Conservation (phyloP, 371 early-diverging fungal genomes). For the Parasitella parasitica region DNA sequence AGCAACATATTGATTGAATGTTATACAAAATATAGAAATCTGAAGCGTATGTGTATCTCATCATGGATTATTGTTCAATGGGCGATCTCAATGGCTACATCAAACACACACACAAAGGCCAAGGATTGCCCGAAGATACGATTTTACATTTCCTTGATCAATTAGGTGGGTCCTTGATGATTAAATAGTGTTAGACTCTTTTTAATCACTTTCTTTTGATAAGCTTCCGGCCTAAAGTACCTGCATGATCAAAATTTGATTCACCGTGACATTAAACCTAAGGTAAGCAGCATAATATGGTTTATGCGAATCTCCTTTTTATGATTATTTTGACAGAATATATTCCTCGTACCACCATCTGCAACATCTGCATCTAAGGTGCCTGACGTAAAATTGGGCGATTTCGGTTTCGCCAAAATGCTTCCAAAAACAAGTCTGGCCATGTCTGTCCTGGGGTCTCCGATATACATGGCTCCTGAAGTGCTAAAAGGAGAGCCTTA, state of each 20-base stretch:
- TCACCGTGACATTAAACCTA: conserved; percentile 95
- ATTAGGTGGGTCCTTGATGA: background rate
- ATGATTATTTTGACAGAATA: conserved; percentile 13
- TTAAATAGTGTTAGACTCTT: background rate
- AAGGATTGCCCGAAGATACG: conserved; percentile 72
- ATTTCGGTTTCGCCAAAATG: conserved; percentile 95
- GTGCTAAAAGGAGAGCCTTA: conserved; percentile 88
- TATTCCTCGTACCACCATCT: conserved; percentile 31
- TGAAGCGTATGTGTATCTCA: conserved; percentile 81
- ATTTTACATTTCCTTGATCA: conserved; percentile 62
- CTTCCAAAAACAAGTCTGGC: conserved; percentile 39
- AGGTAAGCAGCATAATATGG: background rate
- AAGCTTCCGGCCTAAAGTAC: conserved; percentile 80
- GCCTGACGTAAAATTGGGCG: conserved; percentile 86
- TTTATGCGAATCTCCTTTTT: conserved; percentile 31
- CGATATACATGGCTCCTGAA: conserved; percentile 96
- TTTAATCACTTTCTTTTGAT: background rate
- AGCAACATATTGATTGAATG: too few species aligned
- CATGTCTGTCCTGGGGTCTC: conserved; percentile 89
- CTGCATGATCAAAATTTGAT: conserved; percentile 81
- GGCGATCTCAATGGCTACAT: conserved; percentile 89
- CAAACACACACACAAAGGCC: conserved; percentile 57
- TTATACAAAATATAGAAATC: too few species aligned
- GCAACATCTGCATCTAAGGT: conserved; percentile 37
- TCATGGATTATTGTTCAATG: conserved; percentile 92